A percentile compares a stretch with the other conserved stretches of the same genome.
These are phyloP conservation scores for Daldinia sp. DNA, from an alignment of 2,329 filamentous ascomycete species.

Conservation along the genomic window DNA sequence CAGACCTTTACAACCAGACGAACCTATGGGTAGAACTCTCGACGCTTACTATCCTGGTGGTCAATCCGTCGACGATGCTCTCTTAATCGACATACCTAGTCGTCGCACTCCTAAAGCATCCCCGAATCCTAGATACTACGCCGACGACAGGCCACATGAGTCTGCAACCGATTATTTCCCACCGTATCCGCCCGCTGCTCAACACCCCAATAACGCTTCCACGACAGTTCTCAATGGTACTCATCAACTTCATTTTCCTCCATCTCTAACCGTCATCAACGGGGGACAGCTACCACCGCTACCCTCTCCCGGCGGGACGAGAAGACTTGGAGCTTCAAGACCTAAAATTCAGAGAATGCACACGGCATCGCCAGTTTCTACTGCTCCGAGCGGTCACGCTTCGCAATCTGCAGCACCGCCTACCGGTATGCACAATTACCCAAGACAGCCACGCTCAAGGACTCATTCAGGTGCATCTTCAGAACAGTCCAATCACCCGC, in stretches of 20 bases:
- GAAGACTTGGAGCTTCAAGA: slow-evolving; percentile 57
- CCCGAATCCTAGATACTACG: slow-evolving; percentile 61
- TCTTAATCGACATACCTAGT: slow-evolving; percentile 87
- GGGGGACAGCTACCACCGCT: slow-evolving; percentile 84
- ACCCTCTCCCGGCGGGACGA: slow-evolving; percentile 81
- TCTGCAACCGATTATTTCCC: slow-evolving; percentile 54
- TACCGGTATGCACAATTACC: slow-evolving; percentile 57
- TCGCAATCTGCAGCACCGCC: slow-evolving; percentile 54
- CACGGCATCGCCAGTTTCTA: slow-evolving; percentile 79
- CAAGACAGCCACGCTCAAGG: slow-evolving; percentile 63
- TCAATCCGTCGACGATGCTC: slow-evolving; percentile 87
- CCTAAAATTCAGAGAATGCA: slow-evolving; percentile 73
- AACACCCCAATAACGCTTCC: slow-evolving; percentile 48
- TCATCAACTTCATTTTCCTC: slow-evolving; percentile 56
- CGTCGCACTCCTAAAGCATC: slow-evolving; percentile 84
- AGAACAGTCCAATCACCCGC: slow-evolving; percentile 62
- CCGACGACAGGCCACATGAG: slow-evolving; percentile 52
- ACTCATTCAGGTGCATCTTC: slow-evolving; percentile 69
- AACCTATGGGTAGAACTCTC: slow-evolving; percentile 80
- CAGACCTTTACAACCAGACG: slow-evolving; percentile 84
- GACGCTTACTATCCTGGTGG: slow-evolving; percentile 88
- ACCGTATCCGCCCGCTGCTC: slow-evolving; percentile 48
- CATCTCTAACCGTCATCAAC: slow-evolving; percentile 82
- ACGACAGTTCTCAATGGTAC: slow-evolving; percentile 46
- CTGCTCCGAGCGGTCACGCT: slow-evolving; percentile 64